These are phyloP conservation scores for Penicillium lagena DNA, from an alignment of 495 filamentous ascomycete genomes.

Conservation along the genomic window DNA sequence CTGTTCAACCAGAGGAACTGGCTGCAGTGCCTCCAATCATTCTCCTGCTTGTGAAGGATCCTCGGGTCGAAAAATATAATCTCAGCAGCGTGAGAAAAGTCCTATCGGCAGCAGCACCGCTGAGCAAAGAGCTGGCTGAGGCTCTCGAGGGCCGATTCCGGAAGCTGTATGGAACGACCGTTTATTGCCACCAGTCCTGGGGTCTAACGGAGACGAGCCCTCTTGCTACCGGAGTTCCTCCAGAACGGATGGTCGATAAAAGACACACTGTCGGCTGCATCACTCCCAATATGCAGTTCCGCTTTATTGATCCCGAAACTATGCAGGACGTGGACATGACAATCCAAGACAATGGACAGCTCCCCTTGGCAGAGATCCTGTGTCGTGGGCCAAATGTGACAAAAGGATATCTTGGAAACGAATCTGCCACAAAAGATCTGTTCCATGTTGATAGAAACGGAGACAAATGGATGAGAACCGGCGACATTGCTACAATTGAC, in stretches of 20 bases:
- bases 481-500: constrained; percentile 49
- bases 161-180: constrained; percentile 29
- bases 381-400: constrained; percentile 53
- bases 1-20: constrained; percentile 16
- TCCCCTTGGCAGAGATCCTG: constrained; percentile 52
- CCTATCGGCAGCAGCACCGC: constrained; percentile 73
- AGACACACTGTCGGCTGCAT: constrained; percentile 53
- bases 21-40: constrained; percentile 64
- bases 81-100: constrained; percentile 63
- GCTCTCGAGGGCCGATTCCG: constrained; percentile 50
- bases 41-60: constrained; percentile 64
- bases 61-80: constrained; percentile 62
- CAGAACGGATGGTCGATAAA: constrained; percentile 42
- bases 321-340: constrained; percentile 19
- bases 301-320: constrained; percentile 47
- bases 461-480: constrained; percentile 52
- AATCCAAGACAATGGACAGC: constrained; percentile 17
- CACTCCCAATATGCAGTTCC: constrained; percentile 50
- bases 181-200: constrained; percentile 69
- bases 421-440: constrained; percentile 55
- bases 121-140: constrained; percentile 62
- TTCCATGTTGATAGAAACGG: constrained; percentile 41
- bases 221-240: constrained; percentile 34
- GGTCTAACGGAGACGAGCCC: constrained; percentile 65
- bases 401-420: constrained; percentile 60